A percentile compares a stretch with the other conserved stretches of the same genome.
phyloP scores from a whole-genome alignment of 768 basidiomycete genomes.

The Termitomyces sp. region DNA sequence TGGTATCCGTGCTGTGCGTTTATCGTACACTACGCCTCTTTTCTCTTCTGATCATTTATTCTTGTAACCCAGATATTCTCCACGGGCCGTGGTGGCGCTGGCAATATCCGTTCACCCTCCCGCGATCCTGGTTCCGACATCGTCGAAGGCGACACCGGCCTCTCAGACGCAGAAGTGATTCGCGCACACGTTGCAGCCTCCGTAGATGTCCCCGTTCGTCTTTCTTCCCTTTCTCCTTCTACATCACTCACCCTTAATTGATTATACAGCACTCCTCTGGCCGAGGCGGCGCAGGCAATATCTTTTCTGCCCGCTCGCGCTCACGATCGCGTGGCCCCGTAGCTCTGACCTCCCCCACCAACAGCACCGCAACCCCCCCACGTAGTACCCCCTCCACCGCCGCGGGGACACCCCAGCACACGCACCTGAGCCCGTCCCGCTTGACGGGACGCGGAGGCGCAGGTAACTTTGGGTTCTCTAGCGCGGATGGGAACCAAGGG shows the following conservation, averaged over 20 bases:
- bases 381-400: neutral
- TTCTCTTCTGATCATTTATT: neutral
- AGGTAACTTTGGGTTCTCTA: neutral
- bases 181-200: slow-evolving; percentile 26
- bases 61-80: slow-evolving; percentile 40
- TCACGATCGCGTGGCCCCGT: slow-evolving; percentile 23
- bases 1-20: slow-evolving; percentile 31
- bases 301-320: slow-evolving; percentile 43
- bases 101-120: slow-evolving; percentile 84
- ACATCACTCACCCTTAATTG: neutral
- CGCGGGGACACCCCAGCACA: neutral
- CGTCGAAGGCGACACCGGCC: slow-evolving; percentile 25
- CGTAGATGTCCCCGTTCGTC: slow-evolving; percentile 29
- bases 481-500: neutral
- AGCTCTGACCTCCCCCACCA: neutral
- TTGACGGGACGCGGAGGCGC: neutral
- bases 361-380: neutral
- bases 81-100: slow-evolving; percentile 82
- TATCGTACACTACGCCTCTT: neutral
- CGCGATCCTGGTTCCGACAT: slow-evolving; percentile 33
- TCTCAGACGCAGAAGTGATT: slow-evolving; percentile 28
- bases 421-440: neutral
- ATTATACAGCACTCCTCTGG: slow-evolving; percentile 48
- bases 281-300: slow-evolving; percentile 64
- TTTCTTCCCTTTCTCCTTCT: neutral